Base-by-base conservation (phyloP, 164 flowering plant species). In the Annona cherimola region DNA sequence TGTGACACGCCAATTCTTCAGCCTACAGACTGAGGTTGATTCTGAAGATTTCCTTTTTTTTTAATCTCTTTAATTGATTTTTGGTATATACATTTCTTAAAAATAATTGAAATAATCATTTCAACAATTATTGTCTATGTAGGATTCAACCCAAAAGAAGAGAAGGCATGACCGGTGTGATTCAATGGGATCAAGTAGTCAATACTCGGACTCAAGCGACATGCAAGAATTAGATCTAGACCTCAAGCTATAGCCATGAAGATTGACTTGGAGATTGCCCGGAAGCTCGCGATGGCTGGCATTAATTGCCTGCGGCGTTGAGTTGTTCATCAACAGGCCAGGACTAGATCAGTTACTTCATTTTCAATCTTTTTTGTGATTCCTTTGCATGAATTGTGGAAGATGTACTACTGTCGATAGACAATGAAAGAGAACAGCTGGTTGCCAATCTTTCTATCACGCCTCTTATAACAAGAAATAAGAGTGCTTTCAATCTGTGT, bases 151-250 rank as follows among this genome's bases (percentile, higher is more conserved):
- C n/a, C 79, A 75, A 42, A 82, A 73, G 70, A 82, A 70, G 61
- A 77, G 79, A 78, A 81, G 82, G 75, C 74, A 83, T 69, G 78
- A 81, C 4, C 26, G 82, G 69, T 76, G 77, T 40, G 70, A 72
- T 45, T 86, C 85, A 5, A 69, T 79, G 81, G 87, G 88, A 0
- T 90, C 88, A 6, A 80, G 84, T 77, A 85, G 88, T 75, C 90
- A 81, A 44, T 82, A 89, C 69, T 86, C 89, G 3, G 88, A 82
- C 68, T 78, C 90, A 70, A 86, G 84, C 45, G 91, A 86, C 73
- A 69, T 74, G 26, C 84, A 83, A 72, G 97, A 89, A 50, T 63
- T 83, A 65, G 97, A 91, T 76, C 82, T 91, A 79, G 94, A 91
- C 75, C 88, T 91, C 65, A 87, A 86, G 80, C 78, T 91, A 35